These are phyloP conservation scores for Tuctoria greenei DNA, from an alignment of 176 grass and related monocot species.

Conservation along the genomic window DNA sequence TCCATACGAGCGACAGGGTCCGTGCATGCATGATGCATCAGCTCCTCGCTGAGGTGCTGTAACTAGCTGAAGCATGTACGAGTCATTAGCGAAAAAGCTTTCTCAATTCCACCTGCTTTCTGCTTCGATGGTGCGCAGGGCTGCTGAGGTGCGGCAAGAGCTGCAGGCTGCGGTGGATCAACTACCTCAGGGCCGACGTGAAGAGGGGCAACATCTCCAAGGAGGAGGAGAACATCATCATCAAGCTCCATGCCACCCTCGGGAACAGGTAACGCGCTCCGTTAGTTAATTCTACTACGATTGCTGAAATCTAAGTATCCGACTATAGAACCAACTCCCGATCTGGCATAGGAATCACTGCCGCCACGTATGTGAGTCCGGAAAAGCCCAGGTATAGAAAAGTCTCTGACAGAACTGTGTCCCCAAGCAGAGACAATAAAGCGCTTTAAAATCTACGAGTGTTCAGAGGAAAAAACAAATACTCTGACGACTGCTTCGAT, in stretches of 20 bases:
- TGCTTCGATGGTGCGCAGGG: conserved; percentile 31
- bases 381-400: not conserved
- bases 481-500: too few relatives aligned
- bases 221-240: conserved; percentile 77
- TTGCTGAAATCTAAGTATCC: not conserved
- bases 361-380: not conserved
- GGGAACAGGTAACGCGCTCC: conserved; percentile 62
- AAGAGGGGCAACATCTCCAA: conserved; percentile 79
- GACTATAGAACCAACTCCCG: not conserved
- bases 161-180: conserved; percentile 82
- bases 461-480: too few relatives aligned
- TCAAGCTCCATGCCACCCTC: conserved; percentile 76
- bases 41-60: too few relatives aligned
- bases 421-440: not conserved
- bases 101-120: not conserved
- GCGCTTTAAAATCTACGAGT: not conserved
- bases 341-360: not conserved
- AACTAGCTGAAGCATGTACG: too few relatives aligned
- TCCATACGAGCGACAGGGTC: too few relatives aligned
- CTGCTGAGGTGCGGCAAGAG: conserved; percentile 64
- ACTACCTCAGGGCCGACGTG: conserved; percentile 70
- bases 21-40: too few relatives aligned
- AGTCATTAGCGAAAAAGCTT: too few relatives aligned
- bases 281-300: not conserved
- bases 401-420: not conserved